phyloP scores from a whole-genome alignment of 2,329 filamentous ascomycete genomes.

The Colletotrichum scovillei region DNA sequence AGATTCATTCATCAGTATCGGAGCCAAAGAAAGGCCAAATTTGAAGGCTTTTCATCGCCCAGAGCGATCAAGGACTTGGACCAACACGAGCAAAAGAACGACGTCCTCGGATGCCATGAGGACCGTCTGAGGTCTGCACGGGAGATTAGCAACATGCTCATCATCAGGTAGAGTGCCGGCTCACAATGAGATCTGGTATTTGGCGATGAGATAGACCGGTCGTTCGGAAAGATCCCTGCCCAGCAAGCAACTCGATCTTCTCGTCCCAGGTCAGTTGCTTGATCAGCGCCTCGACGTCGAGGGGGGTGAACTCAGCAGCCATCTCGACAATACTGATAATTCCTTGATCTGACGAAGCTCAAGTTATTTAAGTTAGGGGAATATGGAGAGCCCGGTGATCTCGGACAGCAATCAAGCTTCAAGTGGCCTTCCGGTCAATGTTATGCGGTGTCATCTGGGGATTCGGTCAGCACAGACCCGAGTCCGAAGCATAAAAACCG shows the following conservation, averaged over 20 bases:
- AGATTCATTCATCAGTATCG: background rate
- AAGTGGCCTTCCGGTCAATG: background rate
- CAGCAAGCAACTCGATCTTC: slow-evolving; percentile 36
- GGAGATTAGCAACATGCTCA: background rate
- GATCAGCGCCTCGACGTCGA: slow-evolving; percentile 33
- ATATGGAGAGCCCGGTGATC: background rate
- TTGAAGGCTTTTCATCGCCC: background rate
- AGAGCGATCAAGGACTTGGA: background rate
- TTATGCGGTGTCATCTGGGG: background rate
- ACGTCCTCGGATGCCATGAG: slow-evolving; percentile 31
- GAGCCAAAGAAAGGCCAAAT: background rate
- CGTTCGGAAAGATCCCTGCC: slow-evolving; percentile 31
- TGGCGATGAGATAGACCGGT: slow-evolving; percentile 32
- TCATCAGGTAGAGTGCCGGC: background rate
- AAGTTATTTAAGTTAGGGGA: too few species aligned
- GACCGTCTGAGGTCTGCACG: slow-evolving; percentile 22
- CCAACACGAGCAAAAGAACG: slow-evolving; percentile 24
- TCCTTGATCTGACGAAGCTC: background rate
- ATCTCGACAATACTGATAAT: background rate
- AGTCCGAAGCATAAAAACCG: background rate
- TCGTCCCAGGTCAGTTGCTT: slow-evolving; percentile 35
- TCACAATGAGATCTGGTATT: slow-evolving; percentile 28
- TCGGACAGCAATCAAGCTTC: background rate
- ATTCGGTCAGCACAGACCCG: background rate
- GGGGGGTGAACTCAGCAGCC: background rate